Evolutionary conservation across 31 red algal genomes (phyloP).

Genomic region (Asparagopsis taxiformis): DNA sequence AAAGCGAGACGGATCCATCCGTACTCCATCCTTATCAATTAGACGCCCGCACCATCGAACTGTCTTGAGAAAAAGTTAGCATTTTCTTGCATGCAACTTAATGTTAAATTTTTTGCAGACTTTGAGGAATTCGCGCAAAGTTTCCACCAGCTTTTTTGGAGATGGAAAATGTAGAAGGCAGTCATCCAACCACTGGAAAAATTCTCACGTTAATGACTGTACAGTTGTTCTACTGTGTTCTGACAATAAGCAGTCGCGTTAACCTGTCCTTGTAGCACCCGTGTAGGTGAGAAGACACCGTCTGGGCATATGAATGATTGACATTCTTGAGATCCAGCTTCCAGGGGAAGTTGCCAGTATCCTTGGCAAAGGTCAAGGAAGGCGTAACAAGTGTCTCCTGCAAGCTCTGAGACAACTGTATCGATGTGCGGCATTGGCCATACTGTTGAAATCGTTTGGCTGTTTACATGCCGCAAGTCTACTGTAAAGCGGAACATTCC

Average conservation of each 20-base stretch:
- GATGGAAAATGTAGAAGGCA: neutral
- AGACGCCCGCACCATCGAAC: constrained; percentile 6
- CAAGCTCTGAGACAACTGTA: neutral
- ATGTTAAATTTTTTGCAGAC: neutral
- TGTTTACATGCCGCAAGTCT: neutral
- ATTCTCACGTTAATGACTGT: neutral
- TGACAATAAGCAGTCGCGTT: constrained; percentile 5
- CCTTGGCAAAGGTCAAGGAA: neutral
- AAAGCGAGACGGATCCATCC: neutral
- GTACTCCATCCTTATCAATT: neutral
- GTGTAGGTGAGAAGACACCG: neutral
- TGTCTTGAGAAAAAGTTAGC: neutral
- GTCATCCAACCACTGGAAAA: constrained; percentile 22
- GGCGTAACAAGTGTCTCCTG: neutral
- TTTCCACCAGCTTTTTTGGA: neutral
- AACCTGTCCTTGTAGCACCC: constrained; percentile 9
- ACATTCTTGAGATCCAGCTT: constrained; percentile 8
- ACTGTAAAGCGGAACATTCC: constrained; percentile 4
- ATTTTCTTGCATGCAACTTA: constrained; percentile 16
- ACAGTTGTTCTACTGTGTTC: neutral
- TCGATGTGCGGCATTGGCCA: constrained; percentile 5
- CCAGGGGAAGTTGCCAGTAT: constrained; percentile 1
- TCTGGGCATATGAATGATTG: constrained; percentile 9
- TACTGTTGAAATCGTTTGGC: neutral
- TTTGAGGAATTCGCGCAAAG: neutral